phyloP scores from a whole-genome alignment of 2,329 filamentous ascomycete genomes.

The Aspergillus clavatus region DNA sequence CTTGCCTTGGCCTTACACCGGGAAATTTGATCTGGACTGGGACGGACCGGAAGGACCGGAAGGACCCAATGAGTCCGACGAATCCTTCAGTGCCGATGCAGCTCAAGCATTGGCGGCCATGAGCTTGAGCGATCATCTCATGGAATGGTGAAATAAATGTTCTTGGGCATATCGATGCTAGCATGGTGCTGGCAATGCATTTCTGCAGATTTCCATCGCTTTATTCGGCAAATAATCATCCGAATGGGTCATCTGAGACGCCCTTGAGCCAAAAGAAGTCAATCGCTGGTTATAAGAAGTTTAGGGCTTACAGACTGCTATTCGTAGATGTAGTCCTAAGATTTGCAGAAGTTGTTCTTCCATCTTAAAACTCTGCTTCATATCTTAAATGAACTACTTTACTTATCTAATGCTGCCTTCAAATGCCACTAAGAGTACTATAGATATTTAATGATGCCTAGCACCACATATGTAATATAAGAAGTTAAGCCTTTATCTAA shows the following conservation, averaged over 20 bases:
- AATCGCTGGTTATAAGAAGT: neutral
- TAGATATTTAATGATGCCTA: constrained; percentile 9
- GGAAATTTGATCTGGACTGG: neutral
- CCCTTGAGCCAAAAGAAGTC: neutral
- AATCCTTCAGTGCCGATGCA: too few species aligned
- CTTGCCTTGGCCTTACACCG: neutral
- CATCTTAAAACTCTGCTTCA: constrained; percentile 7
- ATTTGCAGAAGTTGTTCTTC: constrained; percentile 4
- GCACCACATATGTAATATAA: constrained; percentile 5
- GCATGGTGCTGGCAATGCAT: constrained; percentile 13
- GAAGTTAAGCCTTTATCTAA: constrained; percentile 10
- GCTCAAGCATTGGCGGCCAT: too few species aligned
- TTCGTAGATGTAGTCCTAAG: constrained; percentile 3
- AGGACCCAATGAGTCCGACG: too few species aligned
- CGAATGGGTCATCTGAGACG: constrained; percentile 3
- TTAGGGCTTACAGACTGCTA: constrained; percentile 1
- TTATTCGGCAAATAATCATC: constrained; percentile 19
- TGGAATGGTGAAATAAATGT: too few species aligned
- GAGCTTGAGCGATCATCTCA: neutral
- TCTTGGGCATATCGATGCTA: constrained; percentile 15
- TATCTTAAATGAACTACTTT: constrained; percentile 1
- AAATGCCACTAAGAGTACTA: constrained; percentile 8
- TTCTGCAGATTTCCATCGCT: constrained; percentile 21
- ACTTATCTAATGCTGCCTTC: neutral
- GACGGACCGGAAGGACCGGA: too few species aligned